A percentile compares a stretch with the other conserved stretches of the same genome.
These are phyloP conservation scores for Davidsoniella eucalypti DNA, from an alignment of 2,329 filamentous ascomycete genomes.

Conservation along the genomic window DNA sequence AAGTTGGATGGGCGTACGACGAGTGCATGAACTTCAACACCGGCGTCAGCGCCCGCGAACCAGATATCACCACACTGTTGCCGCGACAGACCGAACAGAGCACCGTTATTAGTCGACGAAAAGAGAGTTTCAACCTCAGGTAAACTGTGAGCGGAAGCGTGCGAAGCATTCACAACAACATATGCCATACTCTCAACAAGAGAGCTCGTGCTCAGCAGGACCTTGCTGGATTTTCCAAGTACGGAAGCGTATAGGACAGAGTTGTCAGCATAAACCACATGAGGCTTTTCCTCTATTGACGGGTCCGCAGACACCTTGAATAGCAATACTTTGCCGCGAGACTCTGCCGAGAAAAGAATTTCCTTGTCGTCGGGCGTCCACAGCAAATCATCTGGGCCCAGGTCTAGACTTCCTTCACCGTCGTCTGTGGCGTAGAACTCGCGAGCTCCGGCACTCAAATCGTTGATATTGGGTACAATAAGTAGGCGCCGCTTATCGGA, in stretches of 20 bases:
- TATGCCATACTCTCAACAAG: constrained; percentile 59
- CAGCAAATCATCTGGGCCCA: constrained; percentile 36
- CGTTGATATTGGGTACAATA: constrained; percentile 42
- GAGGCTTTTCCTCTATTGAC: constrained; percentile 31
- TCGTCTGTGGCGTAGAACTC: constrained; percentile 47
- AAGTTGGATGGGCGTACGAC: constrained; percentile 48
- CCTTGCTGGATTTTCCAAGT: constrained; percentile 28
- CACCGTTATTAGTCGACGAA: constrained; percentile 49
- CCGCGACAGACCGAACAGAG: constrained; percentile 46
- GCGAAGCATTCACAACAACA: constrained; percentile 35
- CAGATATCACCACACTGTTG: constrained; percentile 47
- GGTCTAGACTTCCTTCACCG: constrained; percentile 45
- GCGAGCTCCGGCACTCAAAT: constrained; percentile 36
- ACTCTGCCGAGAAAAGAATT: constrained; percentile 60
- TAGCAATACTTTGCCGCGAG: constrained; percentile 43
- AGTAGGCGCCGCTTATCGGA: constrained; percentile 58
- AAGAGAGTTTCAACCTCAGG: constrained; percentile 27
- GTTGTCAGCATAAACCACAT: constrained; percentile 34
- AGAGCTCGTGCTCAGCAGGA: constrained; percentile 53
- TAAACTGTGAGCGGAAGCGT: constrained; percentile 20
- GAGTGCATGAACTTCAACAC: constrained; percentile 50
- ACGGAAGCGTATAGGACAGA: constrained; percentile 36
- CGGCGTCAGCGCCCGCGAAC: constrained; percentile 32
- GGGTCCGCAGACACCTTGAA: constrained; percentile 42
- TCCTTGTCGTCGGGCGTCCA: constrained; percentile 44